A percentile compares a stretch with the other conserved stretches of the same genome.
phyloP scores from a whole-genome alignment of 306 rosid species.

The Vachellia collinsii region DNA sequence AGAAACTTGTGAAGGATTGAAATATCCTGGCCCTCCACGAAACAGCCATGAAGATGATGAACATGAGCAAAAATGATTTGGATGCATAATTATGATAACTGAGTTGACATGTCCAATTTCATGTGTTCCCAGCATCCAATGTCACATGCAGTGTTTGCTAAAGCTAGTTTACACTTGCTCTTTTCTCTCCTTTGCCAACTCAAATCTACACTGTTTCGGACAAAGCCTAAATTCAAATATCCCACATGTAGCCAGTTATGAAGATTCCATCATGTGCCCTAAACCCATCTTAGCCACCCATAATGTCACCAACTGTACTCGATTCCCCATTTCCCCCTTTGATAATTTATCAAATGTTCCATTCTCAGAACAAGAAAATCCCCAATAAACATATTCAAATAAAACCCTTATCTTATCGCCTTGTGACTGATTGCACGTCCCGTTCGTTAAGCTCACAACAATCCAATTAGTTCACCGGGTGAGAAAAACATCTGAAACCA shows the following conservation, averaged over 20 bases:
- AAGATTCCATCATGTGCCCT: neutral
- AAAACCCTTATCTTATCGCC: neutral
- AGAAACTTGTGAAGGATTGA: neutral
- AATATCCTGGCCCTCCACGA: neutral
- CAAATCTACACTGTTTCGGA: neutral
- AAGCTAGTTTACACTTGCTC: neutral
- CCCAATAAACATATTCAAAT: neutral
- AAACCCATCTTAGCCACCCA: neutral
- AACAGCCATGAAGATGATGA: too few species aligned
- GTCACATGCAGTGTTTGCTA: neutral
- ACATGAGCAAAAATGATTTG: neutral
- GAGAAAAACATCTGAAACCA: too few species aligned
- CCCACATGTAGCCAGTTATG: conserved; percentile 2
- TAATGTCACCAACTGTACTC: neutral
- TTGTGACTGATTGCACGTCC: neutral
- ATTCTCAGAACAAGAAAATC: neutral
- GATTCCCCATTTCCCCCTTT: neutral
- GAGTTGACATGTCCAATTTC: neutral
- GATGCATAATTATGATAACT: neutral
- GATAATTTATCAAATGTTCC: neutral
- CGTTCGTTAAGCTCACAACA: too few species aligned
- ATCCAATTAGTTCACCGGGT: too few species aligned
- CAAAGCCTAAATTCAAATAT: neutral
- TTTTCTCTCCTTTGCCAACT: neutral
- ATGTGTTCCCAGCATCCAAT: neutral